Evolutionary conservation across 805 yeast genomes (phyloP).

Genomic region (Spathaspora sp.): DNA sequence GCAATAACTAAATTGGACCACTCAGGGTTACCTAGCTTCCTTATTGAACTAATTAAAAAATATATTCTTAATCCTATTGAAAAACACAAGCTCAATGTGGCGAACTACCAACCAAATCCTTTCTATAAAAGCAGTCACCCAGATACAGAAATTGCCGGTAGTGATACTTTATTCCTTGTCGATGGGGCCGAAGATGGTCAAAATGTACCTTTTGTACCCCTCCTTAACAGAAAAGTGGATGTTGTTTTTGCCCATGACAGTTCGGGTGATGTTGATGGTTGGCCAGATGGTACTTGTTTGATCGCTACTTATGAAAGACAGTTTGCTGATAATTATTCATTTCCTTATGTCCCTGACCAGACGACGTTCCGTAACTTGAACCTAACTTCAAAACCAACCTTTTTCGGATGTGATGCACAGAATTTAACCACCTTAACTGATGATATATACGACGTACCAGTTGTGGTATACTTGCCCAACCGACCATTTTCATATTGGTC

Average conservation of each 20-base stretch:
- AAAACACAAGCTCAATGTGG: slow-evolving; percentile 40
- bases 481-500: slow-evolving; percentile 60
- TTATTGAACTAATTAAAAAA: slow-evolving; percentile 10
- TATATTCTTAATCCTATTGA: slow-evolving; percentile 17
- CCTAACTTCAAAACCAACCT: slow-evolving; percentile 66
- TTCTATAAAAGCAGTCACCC: slow-evolving; percentile 38
- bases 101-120: slow-evolving; percentile 73
- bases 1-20: slow-evolving; percentile 55
- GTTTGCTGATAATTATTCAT: slow-evolving; percentile 55
- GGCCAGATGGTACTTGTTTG: slow-evolving; percentile 39
- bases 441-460: slow-evolving; percentile 53
- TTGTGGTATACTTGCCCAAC: slow-evolving; percentile 76
- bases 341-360: slow-evolving; percentile 78
- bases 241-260: slow-evolving; percentile 40
- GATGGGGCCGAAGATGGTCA: slow-evolving; percentile 43
- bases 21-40: slow-evolving; percentile 7
- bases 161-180: slow-evolving; percentile 25
- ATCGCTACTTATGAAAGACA: slow-evolving; percentile 32
- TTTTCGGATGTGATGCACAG: slow-evolving; percentile 76
- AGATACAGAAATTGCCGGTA: slow-evolving; percentile 14
- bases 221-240: slow-evolving; percentile 31
- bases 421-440: slow-evolving; percentile 51
- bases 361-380: slow-evolving; percentile 56
- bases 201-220: slow-evolving; percentile 36
- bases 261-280: slow-evolving; percentile 21